phyloP scores from a whole-genome alignment of 2,329 filamentous ascomycete genomes.

The Arthrobotrys musiformis region DNA sequence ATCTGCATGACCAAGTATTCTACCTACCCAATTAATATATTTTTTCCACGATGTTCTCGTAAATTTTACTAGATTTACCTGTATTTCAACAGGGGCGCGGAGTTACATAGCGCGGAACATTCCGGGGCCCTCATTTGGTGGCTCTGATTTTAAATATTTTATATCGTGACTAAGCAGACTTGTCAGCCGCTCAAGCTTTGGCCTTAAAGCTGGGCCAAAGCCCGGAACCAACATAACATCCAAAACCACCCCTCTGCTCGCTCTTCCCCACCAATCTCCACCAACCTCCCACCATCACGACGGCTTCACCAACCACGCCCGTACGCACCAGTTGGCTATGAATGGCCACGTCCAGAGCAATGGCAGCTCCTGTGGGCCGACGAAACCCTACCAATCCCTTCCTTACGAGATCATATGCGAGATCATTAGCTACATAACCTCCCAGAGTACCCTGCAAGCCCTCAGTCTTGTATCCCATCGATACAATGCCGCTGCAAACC shows the following conservation, averaged over 20 bases:
- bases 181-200: background rate
- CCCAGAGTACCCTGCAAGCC: conserved; percentile 31
- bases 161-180: conserved; percentile 13
- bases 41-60: no score
- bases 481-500: conserved; percentile 37
- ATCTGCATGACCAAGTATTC: background rate
- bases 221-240: no score
- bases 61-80: no score
- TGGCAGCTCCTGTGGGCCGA: conserved; percentile 16
- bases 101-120: conserved; percentile 1
- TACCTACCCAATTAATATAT: background rate
- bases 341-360: conserved; percentile 24
- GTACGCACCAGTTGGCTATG: conserved; percentile 24
- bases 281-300: conserved; percentile 3
- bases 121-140: background rate
- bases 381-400: conserved; percentile 27
- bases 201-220: background rate
- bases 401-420: conserved; percentile 53
- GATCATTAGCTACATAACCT: conserved; percentile 42
- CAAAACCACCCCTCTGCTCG: conserved; percentile 3
- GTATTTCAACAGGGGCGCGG: background rate
- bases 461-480: conserved; percentile 37
- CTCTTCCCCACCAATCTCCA: conserved; percentile 17
- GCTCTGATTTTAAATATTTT: background rate
- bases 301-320: conserved; percentile 15